Evolutionary conservation across 2,329 filamentous ascomycete species (phyloP).

Genomic region (Stagonosporopsis cucurbitacearum): DNA sequence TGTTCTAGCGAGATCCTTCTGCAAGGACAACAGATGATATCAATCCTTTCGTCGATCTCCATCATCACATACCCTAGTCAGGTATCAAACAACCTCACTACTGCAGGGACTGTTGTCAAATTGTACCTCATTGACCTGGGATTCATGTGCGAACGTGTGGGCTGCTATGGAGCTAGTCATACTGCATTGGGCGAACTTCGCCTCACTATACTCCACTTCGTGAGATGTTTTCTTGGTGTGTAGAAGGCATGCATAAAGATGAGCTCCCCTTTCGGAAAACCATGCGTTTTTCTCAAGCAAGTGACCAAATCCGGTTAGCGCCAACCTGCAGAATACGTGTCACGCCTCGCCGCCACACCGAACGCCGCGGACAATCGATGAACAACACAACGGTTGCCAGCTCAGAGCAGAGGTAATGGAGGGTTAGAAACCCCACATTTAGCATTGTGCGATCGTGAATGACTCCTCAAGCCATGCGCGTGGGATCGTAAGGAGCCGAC

Average conservation of each 20-base stretch:
- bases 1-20: background rate
- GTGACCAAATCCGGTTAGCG: constrained; percentile 20
- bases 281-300: constrained; percentile 18
- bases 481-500: constrained; percentile 22
- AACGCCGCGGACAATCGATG: constrained; percentile 25
- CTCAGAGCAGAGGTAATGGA: constrained; percentile 32
- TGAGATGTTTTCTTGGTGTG: background rate
- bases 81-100: constrained; percentile 5
- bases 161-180: background rate
- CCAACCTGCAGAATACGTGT: constrained; percentile 33
- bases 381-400: constrained; percentile 40
- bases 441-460: constrained; percentile 20
- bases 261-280: constrained; percentile 11
- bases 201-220: constrained; percentile 11
- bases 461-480: constrained; percentile 13
- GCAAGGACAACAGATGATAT: background rate
- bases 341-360: constrained; percentile 29
- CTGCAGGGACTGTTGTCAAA: constrained; percentile 12
- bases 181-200: constrained; percentile 3
- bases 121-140: background rate
- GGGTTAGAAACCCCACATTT: constrained; percentile 27
- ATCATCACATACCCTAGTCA: background rate
- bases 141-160: constrained; percentile 14
- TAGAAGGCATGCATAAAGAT: constrained; percentile 16
- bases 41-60: background rate